Evolutionary conservation across 1,284 basidiomycete species (phyloP), one percentile per base, ranked within the genome.

Genomic region (Vanrija humicola): DNA sequence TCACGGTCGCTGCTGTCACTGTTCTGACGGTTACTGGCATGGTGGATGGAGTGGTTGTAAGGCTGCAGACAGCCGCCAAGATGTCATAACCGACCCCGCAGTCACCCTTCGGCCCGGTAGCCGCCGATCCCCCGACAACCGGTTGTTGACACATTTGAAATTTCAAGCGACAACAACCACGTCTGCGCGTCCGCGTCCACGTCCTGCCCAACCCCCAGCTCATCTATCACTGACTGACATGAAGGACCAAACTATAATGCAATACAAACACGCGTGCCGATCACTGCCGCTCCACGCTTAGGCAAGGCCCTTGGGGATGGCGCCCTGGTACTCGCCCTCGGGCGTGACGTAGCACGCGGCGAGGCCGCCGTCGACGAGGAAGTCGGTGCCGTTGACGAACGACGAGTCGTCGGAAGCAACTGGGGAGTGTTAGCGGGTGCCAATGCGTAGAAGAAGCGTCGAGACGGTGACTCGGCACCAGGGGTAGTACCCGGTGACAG

Each of bases 341-440:
- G 71, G 54, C n/a, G 69, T 71, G 50, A 96, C 91, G 74, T 96
- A 96, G 68, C 89, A 91, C 6, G 86, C 86, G 48, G 87, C 84
- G 61, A 96, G 81, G 47, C 93, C 93, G 46, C 93, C 93, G 67
- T 96, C 93, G 49, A 97, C 92, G 70, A 86, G 85, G 80, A 96
- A 92, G 77, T 96, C 93, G 43, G 86, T 88, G 39, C 90, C 91
- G 85, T 95, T 79, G 60, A 79, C 72, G 65, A 78, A 78, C 21
- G 73, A 76, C 21, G 74, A 78, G 58, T 79, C 79, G 59, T 80
- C 77, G 19, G 77, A 78, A 2, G 79, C 81, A 39, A 78, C 75
- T 78, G 56, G 16, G 46, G 8, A 10, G 7, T 29, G 19, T 46
- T 19, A 26, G 21, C 16, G 25, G 39, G 19, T 6, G 14, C 47